Base-by-base conservation (phyloP, 1,139 yeast genomes). In the Saccharomyces pastorianus region DNA sequence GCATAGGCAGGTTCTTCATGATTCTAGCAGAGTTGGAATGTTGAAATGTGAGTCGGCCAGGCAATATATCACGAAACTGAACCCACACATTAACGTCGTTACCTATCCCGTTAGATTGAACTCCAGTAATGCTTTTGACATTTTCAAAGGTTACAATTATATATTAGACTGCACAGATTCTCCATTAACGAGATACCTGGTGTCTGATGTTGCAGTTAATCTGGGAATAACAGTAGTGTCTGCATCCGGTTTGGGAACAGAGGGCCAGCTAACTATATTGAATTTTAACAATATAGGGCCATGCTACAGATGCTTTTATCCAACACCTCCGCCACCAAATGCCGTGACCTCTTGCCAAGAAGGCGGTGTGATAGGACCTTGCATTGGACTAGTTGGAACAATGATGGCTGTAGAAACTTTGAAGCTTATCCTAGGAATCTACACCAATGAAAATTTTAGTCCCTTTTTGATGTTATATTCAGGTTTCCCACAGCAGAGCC, bases 361-460 rank as follows among this genome's bases (percentile, higher is more conserved):
- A 69, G 96, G 96, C 2, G 99, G 99, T 3, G 96, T 95, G 0
- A 71, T 95, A 25, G 99, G 99, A 0, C 96, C 99, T 0, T 95
- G 93, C 6, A 95, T 95, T 50, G 99, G 99, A 0, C 65, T 90
- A 1, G 82, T 93, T 67, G 99, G 99, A 3, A 76, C 84, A 0
- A 77, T 88, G 74, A 95, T 95, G 86, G 95, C 96, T 0, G 73
- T 87, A 32, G 99, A 95, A 64, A 77, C 96, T 0, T 78, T 95
- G 49, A 91, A 93, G 65, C 74, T 91, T 1, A 63, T 89, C 4
- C 77, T 86, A 1, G 85, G 78, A 0, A 74, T 71, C 51, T 88
- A 88, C 65, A 73, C 76, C 1, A 52, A 53, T 4, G 78, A 76
- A 0, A 75, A 67, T 47, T 88, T 86, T 68, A 71, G 73, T 49